Percentiles rank a stretch among this genome's conserved stretches.
Evolutionary conservation across 768 basidiomycete genomes (phyloP).

Genomic region (Pleurotus salmoneostramineus): DNA sequence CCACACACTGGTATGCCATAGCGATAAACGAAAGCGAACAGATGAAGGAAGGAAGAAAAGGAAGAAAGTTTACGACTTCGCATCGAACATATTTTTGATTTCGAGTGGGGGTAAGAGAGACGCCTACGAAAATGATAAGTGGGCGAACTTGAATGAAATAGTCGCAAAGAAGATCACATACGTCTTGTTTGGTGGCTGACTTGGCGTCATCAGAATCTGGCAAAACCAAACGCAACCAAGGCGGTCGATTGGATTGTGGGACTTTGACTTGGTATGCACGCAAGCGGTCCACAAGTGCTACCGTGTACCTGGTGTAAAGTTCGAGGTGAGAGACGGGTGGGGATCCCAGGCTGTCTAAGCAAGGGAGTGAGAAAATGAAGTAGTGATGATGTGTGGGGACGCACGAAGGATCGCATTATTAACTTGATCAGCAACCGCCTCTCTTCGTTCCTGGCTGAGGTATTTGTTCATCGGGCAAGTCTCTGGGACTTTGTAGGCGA

Average conservation of each 20-base stretch:
- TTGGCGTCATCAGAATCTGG: conserved; percentile 12
- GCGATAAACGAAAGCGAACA: neutral
- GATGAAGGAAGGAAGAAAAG: neutral
- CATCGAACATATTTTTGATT: conserved; percentile 47
- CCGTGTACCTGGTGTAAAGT: conserved; percentile 60
- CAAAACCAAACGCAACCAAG: conserved; percentile 46
- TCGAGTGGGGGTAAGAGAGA: conserved; percentile 47
- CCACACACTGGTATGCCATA: neutral
- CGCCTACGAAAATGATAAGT: conserved; percentile 18
- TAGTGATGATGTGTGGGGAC: conserved; percentile 22
- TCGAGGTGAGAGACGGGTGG: conserved; percentile 61
- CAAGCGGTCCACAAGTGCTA: conserved; percentile 55
- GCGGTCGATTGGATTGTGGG: conserved; percentile 30
- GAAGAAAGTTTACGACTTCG: conserved; percentile 30
- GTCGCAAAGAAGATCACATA: neutral
- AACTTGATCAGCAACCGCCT: conserved; percentile 83
- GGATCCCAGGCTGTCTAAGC: conserved; percentile 44
- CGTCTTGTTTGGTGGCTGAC: conserved; percentile 11
- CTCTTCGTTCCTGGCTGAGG: conserved; percentile 70
- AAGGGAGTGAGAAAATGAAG: no score
- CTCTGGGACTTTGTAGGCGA: conserved; percentile 84
- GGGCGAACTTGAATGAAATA: neutral
- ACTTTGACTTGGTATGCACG: conserved; percentile 45
- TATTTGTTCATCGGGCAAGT: conserved; percentile 73
- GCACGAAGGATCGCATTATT: conserved; percentile 81